Conservation (phyloP, 1,284 basidiomycete species). For the Rhodotorula glutinis region DNA sequence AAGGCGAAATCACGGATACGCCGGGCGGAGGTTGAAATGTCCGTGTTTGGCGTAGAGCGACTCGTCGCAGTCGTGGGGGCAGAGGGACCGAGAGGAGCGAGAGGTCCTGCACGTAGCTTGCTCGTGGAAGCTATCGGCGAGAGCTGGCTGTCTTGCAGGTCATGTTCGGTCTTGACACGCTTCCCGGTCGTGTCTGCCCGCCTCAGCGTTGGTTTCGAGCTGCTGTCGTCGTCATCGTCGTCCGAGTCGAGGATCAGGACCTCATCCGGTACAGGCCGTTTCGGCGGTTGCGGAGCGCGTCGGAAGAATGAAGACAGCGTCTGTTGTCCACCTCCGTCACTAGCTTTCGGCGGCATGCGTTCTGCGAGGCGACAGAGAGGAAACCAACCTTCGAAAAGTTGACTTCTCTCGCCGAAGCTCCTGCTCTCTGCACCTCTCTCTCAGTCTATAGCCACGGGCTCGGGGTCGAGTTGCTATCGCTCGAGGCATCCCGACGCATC, state of each 20-base stretch:
- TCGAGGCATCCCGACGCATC: too few relatives aligned
- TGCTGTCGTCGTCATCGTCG: constrained; percentile 19
- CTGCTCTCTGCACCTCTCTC: too few relatives aligned
- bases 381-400: neutral
- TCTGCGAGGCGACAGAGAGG: neutral
- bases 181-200: neutral
- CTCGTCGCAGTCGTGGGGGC: neutral
- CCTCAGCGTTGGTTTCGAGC: neutral
- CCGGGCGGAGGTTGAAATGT: neutral
- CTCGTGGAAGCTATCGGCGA: constrained; percentile 7
- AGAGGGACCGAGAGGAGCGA: neutral
- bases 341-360: neutral
- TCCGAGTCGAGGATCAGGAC: constrained; percentile 16
- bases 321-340: neutral
- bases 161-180: constrained; percentile 9
- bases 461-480: too few relatives aligned
- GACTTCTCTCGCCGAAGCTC: neutral
- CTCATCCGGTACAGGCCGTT: neutral
- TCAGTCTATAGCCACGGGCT: too few relatives aligned
- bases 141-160: neutral
- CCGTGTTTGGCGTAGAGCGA: neutral
- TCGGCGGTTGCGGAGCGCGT: neutral
- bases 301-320: constrained; percentile 29
- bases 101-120: neutral
- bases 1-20: constrained; percentile 17